These are phyloP conservation scores for Cantharellus anzutake DNA, from an alignment of 768 basidiomycete species.

Conservation along the genomic window DNA sequence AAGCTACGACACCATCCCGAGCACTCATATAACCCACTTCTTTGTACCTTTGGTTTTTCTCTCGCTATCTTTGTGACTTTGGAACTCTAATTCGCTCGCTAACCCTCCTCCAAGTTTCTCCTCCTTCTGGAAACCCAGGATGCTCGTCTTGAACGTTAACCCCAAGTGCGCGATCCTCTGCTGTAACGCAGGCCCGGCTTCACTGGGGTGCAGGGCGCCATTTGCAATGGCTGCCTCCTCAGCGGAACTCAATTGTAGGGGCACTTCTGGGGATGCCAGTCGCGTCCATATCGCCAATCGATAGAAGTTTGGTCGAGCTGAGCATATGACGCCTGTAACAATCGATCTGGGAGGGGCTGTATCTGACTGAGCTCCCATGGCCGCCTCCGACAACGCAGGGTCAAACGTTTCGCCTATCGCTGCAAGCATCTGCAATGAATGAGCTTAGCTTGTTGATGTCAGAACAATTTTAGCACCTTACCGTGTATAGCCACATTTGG, in stretches of 20 bases:
- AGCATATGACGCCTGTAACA: constrained; percentile 84
- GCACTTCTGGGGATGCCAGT: constrained; percentile 27
- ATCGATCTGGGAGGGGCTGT: constrained; percentile 31
- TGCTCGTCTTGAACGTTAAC: constrained; percentile 76
- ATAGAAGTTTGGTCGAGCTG: constrained; percentile 86
- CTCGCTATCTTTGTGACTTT: constrained; percentile 89
- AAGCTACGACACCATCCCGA: neutral
- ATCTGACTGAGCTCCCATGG: constrained; percentile 29
- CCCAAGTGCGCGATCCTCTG: constrained; percentile 74
- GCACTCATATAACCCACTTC: constrained; percentile 21
- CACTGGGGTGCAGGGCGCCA: constrained; percentile 8
- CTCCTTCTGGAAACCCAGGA: constrained; percentile 63
- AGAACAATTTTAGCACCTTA: constrained; percentile 16
- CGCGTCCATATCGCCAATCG: constrained; percentile 97
- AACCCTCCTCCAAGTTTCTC: constrained; percentile 67
- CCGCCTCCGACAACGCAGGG: constrained; percentile 40
- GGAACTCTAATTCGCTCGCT: constrained; percentile 86
- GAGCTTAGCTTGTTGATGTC: neutral
- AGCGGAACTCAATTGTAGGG: too few relatives aligned
- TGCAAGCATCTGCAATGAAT: constrained; percentile 72
- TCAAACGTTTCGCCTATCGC: constrained; percentile 99
- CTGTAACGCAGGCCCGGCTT: constrained; percentile 38
- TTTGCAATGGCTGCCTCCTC: too few relatives aligned
- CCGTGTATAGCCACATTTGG: constrained; percentile 97
- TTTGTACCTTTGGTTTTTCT: constrained; percentile 67